Conservation (phyloP, 805 yeast genomes). For the Ogataea thermomethanolica region DNA sequence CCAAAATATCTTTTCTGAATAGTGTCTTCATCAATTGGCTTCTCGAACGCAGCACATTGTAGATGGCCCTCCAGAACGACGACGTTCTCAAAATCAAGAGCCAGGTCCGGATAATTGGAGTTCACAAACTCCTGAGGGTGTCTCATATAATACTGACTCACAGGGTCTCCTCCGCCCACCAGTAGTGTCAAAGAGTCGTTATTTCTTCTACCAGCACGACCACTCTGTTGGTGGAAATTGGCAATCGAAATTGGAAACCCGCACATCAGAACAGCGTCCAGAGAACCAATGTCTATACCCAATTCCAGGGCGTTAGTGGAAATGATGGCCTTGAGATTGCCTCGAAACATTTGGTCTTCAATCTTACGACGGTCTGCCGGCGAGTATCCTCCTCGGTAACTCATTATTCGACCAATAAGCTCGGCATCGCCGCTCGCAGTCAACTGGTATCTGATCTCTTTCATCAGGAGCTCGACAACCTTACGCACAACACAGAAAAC, state of each 20-base stretch:
- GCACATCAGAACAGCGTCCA: slow-evolving; percentile 88
- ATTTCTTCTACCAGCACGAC: slow-evolving; percentile 91
- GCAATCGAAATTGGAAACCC: slow-evolving; percentile 90
- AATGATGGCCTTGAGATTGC: slow-evolving; percentile 77
- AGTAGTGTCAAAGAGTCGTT: slow-evolving; percentile 81
- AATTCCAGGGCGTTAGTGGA: slow-evolving; percentile 95
- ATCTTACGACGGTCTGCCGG: slow-evolving; percentile 81
- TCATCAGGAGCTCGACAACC: slow-evolving; percentile 84
- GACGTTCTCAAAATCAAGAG: slow-evolving; percentile 57
- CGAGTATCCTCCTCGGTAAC: slow-evolving; percentile 94
- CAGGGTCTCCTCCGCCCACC: slow-evolving; percentile 78
- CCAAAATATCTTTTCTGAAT: slow-evolving; percentile 60
- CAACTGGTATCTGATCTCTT: slow-evolving; percentile 64
- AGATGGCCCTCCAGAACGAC: slow-evolving; percentile 75
- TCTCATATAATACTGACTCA: slow-evolving; percentile 78
- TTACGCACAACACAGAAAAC: slow-evolving; percentile 86
- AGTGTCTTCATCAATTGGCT: slow-evolving; percentile 49
- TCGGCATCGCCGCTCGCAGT: slow-evolving; percentile 43
- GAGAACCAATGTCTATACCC: slow-evolving; percentile 91
- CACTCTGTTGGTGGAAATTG: slow-evolving; percentile 92
- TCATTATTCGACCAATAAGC: slow-evolving; percentile 67
- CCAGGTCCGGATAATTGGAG: slow-evolving; percentile 52
- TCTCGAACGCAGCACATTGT: slow-evolving; percentile 92
- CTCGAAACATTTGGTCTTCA: slow-evolving; percentile 87
- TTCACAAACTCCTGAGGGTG: slow-evolving; percentile 60